Base-by-base conservation (phyloP, 352 stramenopile species). In the Phytophthora crassamura region DNA sequence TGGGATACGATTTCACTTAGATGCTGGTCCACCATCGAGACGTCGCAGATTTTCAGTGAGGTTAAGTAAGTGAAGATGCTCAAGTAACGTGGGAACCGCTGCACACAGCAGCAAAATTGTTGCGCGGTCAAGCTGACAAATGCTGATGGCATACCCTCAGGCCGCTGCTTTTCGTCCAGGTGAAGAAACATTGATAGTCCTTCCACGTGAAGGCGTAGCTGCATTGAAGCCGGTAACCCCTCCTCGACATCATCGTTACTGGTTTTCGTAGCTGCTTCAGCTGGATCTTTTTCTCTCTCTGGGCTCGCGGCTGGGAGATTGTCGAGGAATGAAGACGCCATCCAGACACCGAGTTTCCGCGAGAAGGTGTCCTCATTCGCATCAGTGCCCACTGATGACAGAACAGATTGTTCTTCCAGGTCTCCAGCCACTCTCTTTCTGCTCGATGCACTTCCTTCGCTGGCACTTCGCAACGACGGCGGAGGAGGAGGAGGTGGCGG, bases 121-220 rank as follows among this genome's bases (percentile, higher is more conserved):
- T 93, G 77, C 0, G 86, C 78, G 14, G 75, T 84, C 54, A 94
- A 73, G 62, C 71, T 80, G 52, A 85, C 76, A 64, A 93, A 86
- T 7, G 74, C 69, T 41, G 82, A 84, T 7, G 68, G 62, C 57
- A 63, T 71, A 6, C 56, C 70, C 56, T 71, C 54, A 35, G 62
- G 39, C 40, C 50, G 59, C 28, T 81, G 62, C 5, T 76, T 75
- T 4, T 83, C 68, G 41, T 79, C 59, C 45, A 89, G 62, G 47
- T 94, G 82, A 30, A 94, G 59, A 43, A 88, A 85, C 4, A 94
- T 34, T 6, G 81, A 84, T 12, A 94, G 71, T 6, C 84, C 86
- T 48, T 82, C 72, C 4, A 93, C 84, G 22, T 89, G 80, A 38
- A 94, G 57, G n/a, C 86, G 81, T n/a, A 93, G 54, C 47, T 94